These are phyloP conservation scores for Phytopythium kandeliae DNA, from an alignment of 352 stramenopile species.

Conservation along the genomic window DNA sequence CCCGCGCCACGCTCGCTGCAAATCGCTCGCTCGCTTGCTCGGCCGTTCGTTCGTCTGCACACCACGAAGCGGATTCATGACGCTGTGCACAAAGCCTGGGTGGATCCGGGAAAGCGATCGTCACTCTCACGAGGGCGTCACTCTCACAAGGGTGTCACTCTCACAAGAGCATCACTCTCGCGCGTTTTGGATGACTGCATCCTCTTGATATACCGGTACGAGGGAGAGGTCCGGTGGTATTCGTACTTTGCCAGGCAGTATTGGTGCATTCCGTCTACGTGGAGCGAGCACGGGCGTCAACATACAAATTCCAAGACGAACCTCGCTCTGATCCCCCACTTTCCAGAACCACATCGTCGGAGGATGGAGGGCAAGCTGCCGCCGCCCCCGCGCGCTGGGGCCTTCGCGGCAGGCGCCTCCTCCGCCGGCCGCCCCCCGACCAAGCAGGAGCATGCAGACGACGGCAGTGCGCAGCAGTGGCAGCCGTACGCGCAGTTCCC, in stretches of 20 bases:
- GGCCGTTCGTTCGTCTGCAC: too few species aligned
- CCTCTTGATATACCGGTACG: neutral
- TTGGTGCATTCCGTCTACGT: neutral
- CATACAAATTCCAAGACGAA: constrained; percentile 1
- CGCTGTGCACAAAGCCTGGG: too few species aligned
- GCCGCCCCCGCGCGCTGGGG: constrained; percentile 8
- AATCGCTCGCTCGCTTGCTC: too few species aligned
- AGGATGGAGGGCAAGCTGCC: constrained; percentile 23
- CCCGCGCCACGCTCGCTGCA: too few species aligned
- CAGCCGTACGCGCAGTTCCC: constrained; percentile 1
- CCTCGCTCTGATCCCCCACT: neutral
- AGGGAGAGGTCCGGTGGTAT: neutral
- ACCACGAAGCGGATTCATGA: too few species aligned
- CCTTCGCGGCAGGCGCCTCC: constrained; percentile 7
- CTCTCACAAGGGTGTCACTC: too few species aligned
- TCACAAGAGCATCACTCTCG: neutral
- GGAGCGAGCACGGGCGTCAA: neutral
- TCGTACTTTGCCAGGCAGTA: neutral
- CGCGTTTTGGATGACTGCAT: neutral
- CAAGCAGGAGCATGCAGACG: neutral
- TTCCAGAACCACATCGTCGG: neutral
- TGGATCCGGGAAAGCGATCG: too few species aligned
- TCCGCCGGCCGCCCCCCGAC: neutral
- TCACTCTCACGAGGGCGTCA: too few species aligned
- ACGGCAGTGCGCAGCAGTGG: constrained; percentile 1